phyloP scores from a whole-genome alignment of 176 grass and related monocot genomes.

The Musa itinerans region DNA sequence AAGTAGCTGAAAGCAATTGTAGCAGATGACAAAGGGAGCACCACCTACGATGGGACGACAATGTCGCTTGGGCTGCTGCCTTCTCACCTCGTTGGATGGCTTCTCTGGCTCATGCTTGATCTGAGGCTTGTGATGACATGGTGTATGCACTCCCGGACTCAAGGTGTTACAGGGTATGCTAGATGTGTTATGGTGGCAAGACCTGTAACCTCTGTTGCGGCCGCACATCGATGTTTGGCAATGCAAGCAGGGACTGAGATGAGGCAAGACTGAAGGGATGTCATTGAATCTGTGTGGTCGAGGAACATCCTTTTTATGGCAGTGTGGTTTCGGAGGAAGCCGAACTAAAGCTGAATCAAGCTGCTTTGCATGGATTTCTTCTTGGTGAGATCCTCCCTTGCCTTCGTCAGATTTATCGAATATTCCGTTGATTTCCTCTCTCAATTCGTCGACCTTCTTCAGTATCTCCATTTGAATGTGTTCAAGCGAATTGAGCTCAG shows the following conservation, averaged over 20 bases:
- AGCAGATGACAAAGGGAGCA: slow-evolving; percentile 63
- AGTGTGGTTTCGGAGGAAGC: neutral
- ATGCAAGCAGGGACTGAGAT: neutral
- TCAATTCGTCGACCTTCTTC: slow-evolving; percentile 7
- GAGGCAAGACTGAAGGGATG: neutral
- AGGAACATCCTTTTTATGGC: neutral
- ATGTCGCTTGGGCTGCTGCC: slow-evolving; percentile 20
- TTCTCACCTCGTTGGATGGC: neutral
- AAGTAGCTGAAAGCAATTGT: slow-evolving; percentile 43
- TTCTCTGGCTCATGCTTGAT: slow-evolving; percentile 16
- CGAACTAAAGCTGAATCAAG: neutral
- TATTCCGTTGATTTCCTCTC: slow-evolving; percentile 1
- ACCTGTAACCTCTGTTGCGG: neutral
- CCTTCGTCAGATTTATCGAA: neutral
- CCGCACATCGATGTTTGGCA: neutral
- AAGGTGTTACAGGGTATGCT: neutral
- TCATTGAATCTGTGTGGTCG: neutral
- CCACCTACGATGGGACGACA: slow-evolving; percentile 60
- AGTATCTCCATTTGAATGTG: neutral
- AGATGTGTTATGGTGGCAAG: neutral
- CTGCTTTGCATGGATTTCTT: neutral
- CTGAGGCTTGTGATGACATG: neutral
- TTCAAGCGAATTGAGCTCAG: neutral
- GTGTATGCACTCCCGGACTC: neutral
- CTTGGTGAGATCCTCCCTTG: neutral